Evolutionary conservation across 305 asterid species (phyloP).

Genomic region (Caryopteris hybrid): DNA sequence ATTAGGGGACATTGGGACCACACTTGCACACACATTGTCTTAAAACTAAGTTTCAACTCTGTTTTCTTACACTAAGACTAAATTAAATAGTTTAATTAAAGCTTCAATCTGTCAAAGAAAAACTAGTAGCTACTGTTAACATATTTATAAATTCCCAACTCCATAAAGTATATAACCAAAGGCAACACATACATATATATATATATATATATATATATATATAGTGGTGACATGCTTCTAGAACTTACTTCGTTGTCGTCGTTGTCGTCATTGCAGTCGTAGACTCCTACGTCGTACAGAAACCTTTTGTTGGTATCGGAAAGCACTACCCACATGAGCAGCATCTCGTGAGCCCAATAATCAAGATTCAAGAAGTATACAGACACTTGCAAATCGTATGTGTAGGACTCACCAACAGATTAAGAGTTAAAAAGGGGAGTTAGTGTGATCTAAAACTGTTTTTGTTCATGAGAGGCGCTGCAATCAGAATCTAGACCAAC

Average conservation of each 20-base stretch:
- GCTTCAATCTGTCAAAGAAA: conserved; percentile 1
- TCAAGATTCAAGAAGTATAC: background rate
- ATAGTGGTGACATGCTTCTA: too few relatives aligned
- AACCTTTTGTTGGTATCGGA: conserved; percentile 73
- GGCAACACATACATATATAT: too few relatives aligned
- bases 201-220: too few relatives aligned
- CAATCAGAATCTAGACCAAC: conserved; percentile 22
- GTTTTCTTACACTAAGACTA: background rate
- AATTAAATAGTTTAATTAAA: background rate
- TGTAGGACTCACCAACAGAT: conserved; percentile 20
- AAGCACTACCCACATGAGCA: conserved; percentile 42
- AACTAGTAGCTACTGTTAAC: conserved; percentile 8
- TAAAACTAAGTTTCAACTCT: background rate
- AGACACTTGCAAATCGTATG: too few relatives aligned
- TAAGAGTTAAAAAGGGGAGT: conserved; percentile 3
- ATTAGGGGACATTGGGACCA: conserved; percentile 11
- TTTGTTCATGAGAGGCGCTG: background rate
- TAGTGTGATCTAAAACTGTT: conserved; percentile 6
- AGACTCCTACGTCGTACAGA: conserved; percentile 84
- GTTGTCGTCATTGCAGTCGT: conserved; percentile 71
- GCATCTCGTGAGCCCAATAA: conserved; percentile 16
- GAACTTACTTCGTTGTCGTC: conserved; percentile 69
- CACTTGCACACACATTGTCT: background rate
- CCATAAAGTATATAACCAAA: too few relatives aligned
- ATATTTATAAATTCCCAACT: background rate